Base-by-base conservation (phyloP, 2,329 filamentous ascomycete genomes). In the Pseudogymnoascus sp. region DNA sequence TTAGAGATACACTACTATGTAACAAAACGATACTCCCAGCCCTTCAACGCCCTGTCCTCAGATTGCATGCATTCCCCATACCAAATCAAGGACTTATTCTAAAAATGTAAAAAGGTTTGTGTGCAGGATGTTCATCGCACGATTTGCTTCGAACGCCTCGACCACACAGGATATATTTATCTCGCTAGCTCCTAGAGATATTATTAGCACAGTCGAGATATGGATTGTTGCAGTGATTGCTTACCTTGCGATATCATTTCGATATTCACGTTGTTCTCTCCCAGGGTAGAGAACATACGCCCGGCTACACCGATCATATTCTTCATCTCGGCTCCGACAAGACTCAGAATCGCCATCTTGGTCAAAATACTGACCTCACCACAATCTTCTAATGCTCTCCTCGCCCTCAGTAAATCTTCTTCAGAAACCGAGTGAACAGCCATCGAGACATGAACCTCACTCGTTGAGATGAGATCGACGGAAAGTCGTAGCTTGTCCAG, bases 91-190 rank as follows among this genome's bases (percentile, higher is more conserved):
- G 25, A 18, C 8, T 66, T 60, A 73, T 65, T 97, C 92, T 71
- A 97, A 81, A 77, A 97, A 97, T 1, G 92, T 97, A 74, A 99
- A 97, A 63, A 99, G 84, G 78, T 92, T 93, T 18, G 94, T 97
- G 75, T 99, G 94, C 67, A 99, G 82, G 71, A 97, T 91, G 74
- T 95, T 97, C 81, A 99, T 89, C 33, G 94, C 94, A 69, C 94
- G 86, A 69, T 92, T 91, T 21, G 94, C 92, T 73, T 97, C 92
- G 68, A 87, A 82, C 68, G 91, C 91, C 71, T 95, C 91, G 73
- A 99, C 96, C 53, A 99, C 94, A 73, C 94, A 99, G 10, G 92
- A 96, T 65, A 99, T 99, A 75, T 97, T 99, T 77, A 99, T 99
- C 79, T 99, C 94, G 74, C 92, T 97, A 25, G 94, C 94, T 71